Evolutionary conservation across 1,284 basidiomycete species (phyloP).

Genomic region (Ustilago lituana): DNA sequence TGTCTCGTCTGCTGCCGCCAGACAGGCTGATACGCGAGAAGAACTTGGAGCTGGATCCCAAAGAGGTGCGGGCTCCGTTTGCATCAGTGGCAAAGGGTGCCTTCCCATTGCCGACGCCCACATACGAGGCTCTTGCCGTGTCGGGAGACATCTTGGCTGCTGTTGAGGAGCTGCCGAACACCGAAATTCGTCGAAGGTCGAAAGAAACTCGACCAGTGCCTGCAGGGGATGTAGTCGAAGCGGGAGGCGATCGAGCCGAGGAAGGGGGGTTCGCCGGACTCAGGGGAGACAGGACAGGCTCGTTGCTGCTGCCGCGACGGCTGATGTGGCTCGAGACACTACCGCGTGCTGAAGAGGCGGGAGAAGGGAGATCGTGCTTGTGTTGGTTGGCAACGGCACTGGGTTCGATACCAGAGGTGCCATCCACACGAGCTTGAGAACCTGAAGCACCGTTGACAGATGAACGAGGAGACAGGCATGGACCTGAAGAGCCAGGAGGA

Average conservation of each 20-base stretch:
- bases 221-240: background rate
- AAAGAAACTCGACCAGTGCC: constrained; percentile 23
- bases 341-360: constrained; percentile 19
- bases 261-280: background rate
- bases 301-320: constrained; percentile 29
- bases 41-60: constrained; percentile 22
- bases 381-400: background rate
- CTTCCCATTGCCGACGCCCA: constrained; percentile 20
- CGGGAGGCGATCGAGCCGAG: constrained; percentile 1
- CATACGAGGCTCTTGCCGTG: constrained; percentile 7
- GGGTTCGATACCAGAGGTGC: too few relatives aligned
- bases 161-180: constrained; percentile 10
- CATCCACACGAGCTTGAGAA: background rate
- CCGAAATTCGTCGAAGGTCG: constrained; percentile 24
- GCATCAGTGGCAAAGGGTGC: constrained; percentile 3
- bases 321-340: constrained; percentile 9
- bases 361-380: constrained; percentile 9
- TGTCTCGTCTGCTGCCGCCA: constrained; percentile 30
- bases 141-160: constrained; percentile 24
- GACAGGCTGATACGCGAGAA: constrained; percentile 39
- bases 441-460: constrained; percentile 17
- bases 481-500: constrained; percentile 21
- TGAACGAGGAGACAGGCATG: constrained; percentile 16
- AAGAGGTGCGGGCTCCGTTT: constrained; percentile 2
- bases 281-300: background rate